phyloP scores from a whole-genome alignment of 2,329 filamentous ascomycete species.

The Setomelanomma holmii region DNA sequence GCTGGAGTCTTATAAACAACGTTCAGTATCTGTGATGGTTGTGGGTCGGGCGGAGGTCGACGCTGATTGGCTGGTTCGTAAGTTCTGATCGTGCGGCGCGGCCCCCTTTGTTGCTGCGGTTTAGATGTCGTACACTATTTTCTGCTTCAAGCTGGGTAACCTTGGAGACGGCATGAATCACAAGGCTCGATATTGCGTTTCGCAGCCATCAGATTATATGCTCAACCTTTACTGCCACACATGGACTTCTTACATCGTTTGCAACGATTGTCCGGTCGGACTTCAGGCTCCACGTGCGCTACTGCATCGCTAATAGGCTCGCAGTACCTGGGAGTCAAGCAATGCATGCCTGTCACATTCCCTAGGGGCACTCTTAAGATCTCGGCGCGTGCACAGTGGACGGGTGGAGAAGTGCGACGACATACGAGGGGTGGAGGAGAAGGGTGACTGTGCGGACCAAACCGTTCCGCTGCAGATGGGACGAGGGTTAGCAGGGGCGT shows the following conservation, averaged over 20 bases:
- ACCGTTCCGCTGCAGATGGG: not conserved
- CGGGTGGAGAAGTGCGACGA: not conserved
- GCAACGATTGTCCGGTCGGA: constrained; percentile 2
- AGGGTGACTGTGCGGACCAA: not conserved
- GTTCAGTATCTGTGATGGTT: not conserved
- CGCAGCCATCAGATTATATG: not conserved
- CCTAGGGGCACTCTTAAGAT: not conserved
- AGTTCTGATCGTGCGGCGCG: constrained; percentile 2
- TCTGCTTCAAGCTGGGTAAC: not conserved
- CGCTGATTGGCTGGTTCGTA: constrained; percentile 14
- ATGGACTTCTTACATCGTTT: not conserved
- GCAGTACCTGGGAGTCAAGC: not conserved
- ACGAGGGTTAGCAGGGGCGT: not conserved
- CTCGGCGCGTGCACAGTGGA: not conserved
- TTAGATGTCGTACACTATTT: not conserved
- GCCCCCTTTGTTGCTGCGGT: constrained; percentile 2
- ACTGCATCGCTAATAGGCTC: not conserved
- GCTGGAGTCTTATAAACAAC: constrained; percentile 9
- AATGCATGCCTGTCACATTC: not conserved
- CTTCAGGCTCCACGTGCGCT: not conserved
- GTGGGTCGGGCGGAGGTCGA: not conserved
- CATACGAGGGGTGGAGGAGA: not conserved
- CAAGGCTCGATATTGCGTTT: not conserved
- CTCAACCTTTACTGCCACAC: not conserved
- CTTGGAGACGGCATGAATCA: constrained; percentile 1